A percentile compares a stretch with the other conserved stretches of the same genome.
Conservation (phyloP, 2,329 filamentous ascomycete genomes). For the Trichophyton rubrum region DNA sequence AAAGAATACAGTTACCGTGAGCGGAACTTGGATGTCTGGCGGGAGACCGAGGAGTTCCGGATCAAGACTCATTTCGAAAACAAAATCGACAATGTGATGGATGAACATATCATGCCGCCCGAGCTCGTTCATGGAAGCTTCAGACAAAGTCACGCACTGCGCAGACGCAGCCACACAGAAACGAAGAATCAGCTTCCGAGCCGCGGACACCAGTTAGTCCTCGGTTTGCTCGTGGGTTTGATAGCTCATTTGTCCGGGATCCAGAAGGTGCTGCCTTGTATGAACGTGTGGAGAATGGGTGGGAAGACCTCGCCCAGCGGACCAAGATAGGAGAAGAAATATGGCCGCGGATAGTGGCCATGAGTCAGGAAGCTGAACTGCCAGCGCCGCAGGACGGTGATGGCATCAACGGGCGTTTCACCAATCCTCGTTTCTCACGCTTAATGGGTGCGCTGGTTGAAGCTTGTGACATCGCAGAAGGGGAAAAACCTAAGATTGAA, state of each 20-base stretch:
- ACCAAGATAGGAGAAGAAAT: slow-evolving; percentile 28
- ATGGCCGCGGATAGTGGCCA: slow-evolving; percentile 28
- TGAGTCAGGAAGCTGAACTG: slow-evolving; percentile 19
- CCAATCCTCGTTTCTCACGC: slow-evolving; percentile 8
- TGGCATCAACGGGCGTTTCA: slow-evolving; percentile 7
- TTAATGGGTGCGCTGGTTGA: slow-evolving; percentile 16
- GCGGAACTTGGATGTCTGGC: slow-evolving; percentile 20
- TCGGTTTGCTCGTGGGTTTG: slow-evolving; percentile 18
- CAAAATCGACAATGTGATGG: slow-evolving; percentile 20
- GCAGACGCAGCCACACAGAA: slow-evolving; percentile 32
- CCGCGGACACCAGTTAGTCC: slow-evolving; percentile 3
- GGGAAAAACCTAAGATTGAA: slow-evolving; percentile 19
- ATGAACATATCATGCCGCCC: slow-evolving; percentile 30
- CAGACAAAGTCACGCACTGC: slow-evolving; percentile 27
- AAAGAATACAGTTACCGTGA: slow-evolving; percentile 25
- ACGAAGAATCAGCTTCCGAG: slow-evolving; percentile 13
- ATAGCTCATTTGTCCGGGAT: slow-evolving; percentile 24
- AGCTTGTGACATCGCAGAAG: slow-evolving; percentile 17
- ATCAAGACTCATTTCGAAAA: slow-evolving; percentile 24
- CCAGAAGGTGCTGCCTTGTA: slow-evolving; percentile 25
- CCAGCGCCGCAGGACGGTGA: slow-evolving; percentile 8
- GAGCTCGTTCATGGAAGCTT: slow-evolving; percentile 29
- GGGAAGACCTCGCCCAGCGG: slow-evolving; percentile 31
- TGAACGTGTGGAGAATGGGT: slow-evolving; percentile 25
- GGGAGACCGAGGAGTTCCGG: slow-evolving; percentile 22